Base-by-base conservation (phyloP, 1,139 yeast species). In the Geotrichum carabidarum region DNA sequence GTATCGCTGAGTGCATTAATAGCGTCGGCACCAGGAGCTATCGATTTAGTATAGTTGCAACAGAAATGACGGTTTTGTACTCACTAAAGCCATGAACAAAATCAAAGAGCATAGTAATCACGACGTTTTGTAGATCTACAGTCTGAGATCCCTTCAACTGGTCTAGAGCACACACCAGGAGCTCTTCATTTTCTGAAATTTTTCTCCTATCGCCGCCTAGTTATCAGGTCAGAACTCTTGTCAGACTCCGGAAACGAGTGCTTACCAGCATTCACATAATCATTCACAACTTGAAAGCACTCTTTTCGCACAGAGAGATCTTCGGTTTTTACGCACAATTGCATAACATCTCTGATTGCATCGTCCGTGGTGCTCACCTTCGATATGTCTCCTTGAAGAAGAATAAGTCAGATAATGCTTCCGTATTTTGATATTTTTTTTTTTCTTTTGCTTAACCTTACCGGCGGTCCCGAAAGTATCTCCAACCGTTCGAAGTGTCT, bases 261-360 rank as follows among this genome's bases (percentile, higher is more conserved):
- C n/a, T 31, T 34, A 45, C 49, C 41, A 36, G 35, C 36, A 18
- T 35, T 31, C 12, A 45, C 49, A 35, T 15, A 35, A 27, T 35
- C 15, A 22, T 41, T 22, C 32, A 45, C 17, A 17, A 45, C 34
- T 8, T 31, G 27, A 8, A 45, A 8, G 34, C 49, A 45, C 34
- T 45, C 42, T 11, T n/a, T 18, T 36, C 22, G 41, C 9, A 45
- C 41, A 4, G 6, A 12, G 17, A 36, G 17, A 22, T 18, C 27
- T 45, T 35, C 30, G 14, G 17, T 11, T 9, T 15, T 8, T 9
- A 9, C 9, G 15, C 17, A 45, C 18, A 31, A 11, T 8, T 22
- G 31, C 46, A 43, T 43, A 2, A 43, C 46, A 30, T 30, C 35
- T 11, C 11, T 27, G 3, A 22, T 22, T 22, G 27, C 27, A 22